Evolutionary conservation across 768 basidiomycete genomes (phyloP).

Genomic region (Xanthoconium purpureum): DNA sequence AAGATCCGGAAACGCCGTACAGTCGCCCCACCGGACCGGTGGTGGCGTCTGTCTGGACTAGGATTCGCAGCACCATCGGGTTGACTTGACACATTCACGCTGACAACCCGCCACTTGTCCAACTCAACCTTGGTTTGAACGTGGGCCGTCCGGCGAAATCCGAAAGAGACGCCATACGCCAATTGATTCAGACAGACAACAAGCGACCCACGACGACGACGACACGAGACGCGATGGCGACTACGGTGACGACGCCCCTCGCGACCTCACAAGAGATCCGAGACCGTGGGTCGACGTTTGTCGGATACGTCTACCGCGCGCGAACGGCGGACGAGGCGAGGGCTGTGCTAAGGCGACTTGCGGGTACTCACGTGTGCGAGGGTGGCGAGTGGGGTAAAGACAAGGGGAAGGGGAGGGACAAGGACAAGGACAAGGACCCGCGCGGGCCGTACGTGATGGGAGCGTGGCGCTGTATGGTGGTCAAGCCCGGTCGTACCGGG

Average conservation of each 20-base stretch:
- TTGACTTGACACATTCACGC: too few relatives aligned
- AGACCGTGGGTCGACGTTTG: slow-evolving; percentile 71
- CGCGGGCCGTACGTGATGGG: slow-evolving; percentile 59
- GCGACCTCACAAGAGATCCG: slow-evolving; percentile 69
- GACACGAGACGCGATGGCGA: not conserved
- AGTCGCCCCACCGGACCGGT: too few relatives aligned
- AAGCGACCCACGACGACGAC: too few relatives aligned
- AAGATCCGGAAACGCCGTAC: too few relatives aligned
- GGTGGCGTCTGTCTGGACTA: too few relatives aligned
- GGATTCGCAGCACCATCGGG: too few relatives aligned
- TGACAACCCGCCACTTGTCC: too few relatives aligned
- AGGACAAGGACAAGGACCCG: not conserved
- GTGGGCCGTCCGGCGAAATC: too few relatives aligned
- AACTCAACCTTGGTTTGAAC: too few relatives aligned
- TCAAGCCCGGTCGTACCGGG: slow-evolving; percentile 63
- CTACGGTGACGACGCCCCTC: not conserved
- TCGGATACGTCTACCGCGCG: slow-evolving; percentile 54
- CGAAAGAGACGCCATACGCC: too few relatives aligned
- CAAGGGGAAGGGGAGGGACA: slow-evolving; percentile 39
- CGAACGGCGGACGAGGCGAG: slow-evolving; percentile 41
- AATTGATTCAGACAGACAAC: not conserved
- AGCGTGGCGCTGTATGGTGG: slow-evolving; percentile 77
- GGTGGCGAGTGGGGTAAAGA: too few relatives aligned
- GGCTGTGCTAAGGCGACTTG: slow-evolving; percentile 7
- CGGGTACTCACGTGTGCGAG: not conserved